These are phyloP conservation scores for Ballota nigra DNA, from an alignment of 257 asterid species.

Conservation along the genomic window DNA sequence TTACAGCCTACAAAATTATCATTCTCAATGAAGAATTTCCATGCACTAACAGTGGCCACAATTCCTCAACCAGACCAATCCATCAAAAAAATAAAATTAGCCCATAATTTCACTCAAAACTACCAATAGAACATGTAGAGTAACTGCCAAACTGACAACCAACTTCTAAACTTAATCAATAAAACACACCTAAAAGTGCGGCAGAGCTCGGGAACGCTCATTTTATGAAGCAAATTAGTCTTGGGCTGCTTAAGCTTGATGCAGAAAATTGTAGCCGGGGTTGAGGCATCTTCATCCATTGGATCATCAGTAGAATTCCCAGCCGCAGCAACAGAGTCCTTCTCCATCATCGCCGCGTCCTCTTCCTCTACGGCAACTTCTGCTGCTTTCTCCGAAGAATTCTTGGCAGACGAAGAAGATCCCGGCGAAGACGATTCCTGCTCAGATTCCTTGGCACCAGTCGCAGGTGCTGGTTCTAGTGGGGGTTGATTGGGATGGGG, in stretches of 20 bases:
- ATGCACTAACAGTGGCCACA: neutral
- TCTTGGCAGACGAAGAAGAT: constrained; percentile 36
- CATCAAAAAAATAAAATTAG: constrained; percentile 1
- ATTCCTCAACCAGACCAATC: neutral
- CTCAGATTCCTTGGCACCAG: constrained; percentile 47
- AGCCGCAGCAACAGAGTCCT: constrained; percentile 38
- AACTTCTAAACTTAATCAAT: neutral
- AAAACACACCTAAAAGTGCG: constrained; percentile 81
- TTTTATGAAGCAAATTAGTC: constrained; percentile 76
- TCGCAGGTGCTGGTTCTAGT: constrained; percentile 31
- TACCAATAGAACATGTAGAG: constrained; percentile 1
- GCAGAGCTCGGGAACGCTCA: constrained; percentile 99
- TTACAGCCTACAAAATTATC: neutral
- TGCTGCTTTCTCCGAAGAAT: constrained; percentile 30
- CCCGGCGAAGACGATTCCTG: constrained; percentile 48
- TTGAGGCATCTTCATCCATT: constrained; percentile 59
- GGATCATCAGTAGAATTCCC: constrained; percentile 47
- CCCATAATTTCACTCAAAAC: constrained; percentile 1
- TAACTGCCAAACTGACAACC: neutral
- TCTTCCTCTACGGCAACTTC: constrained; percentile 34
- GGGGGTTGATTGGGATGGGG: constrained; percentile 39
- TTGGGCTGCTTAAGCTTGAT: constrained; percentile 80
- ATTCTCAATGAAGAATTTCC: neutral
- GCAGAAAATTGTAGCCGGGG: constrained; percentile 71
- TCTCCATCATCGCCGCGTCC: constrained; percentile 46